Evolutionary conservation across 179 eudicot species (phyloP), one percentile per base, ranked within the genome.

Genomic region (Actinidia arguta): DNA sequence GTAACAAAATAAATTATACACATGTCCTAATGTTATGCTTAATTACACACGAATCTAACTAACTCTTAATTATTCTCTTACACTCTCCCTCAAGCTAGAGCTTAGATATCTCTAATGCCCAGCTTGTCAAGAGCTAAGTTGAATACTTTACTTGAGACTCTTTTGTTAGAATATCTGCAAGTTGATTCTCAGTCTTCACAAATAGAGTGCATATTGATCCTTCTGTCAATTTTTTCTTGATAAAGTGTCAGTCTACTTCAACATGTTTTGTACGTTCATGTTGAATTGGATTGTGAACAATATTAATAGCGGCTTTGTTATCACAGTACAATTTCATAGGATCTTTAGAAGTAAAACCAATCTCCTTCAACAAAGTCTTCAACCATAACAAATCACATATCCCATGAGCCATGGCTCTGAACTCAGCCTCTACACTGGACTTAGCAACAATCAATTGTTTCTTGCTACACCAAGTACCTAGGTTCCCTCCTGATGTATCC

Each of bases 201-300:
- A 14, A 44, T 6, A 55, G 11, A 7, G 31, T 44, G 13, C 22
- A 55, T 20, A 76, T 76, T 16, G 36, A 10, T 8, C 80, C 31
- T 36, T 5, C n/a, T 10, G 42, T 64, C 14, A 56, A 31, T 50
- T 76, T 58, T 46, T 76, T 27, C 59, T 76, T 76, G 12, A 58
- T 76, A n/a, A 75, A 76, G 13, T 55, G 46, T 27, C n/a, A 27
- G 22, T 56, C 24, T 0, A 76, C 64, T 61, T 76, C 64, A 42
- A 76, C 22, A 10, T 76, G 80, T 14, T 58, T 76, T 5, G 69
- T 76, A 1, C 31, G 8, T 6, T 59, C 50, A 59, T 58, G 51
- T 42, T 58, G 36, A 31, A 31, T 31, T 31, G 36, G 36, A 31
- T 31, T 31, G 36, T 31, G 36, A 31, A 2, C 36, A 25, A 76